Percentiles rank a stretch among this genome's conserved stretches.
Evolutionary conservation across 2,329 filamentous ascomycete genomes (phyloP).

Genomic region (Colletotrichum somersetense): DNA sequence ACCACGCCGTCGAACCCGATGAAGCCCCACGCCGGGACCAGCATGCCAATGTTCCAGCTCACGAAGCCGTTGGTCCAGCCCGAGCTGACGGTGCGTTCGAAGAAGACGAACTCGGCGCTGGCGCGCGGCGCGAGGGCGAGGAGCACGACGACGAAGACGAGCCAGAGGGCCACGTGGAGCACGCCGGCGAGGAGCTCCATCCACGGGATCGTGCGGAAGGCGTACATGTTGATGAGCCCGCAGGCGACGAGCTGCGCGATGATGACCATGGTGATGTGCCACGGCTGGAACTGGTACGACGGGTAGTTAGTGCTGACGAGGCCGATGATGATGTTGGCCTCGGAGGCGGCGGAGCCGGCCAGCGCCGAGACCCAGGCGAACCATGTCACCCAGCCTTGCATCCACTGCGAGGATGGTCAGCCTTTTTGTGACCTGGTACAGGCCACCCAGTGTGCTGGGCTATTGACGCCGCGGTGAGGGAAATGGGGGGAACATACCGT

Average conservation of each 20-base stretch:
- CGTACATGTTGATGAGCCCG: constrained; percentile 40
- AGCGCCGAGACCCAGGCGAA: constrained; percentile 39
- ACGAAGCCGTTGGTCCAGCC: constrained; percentile 40
- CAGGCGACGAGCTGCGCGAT: constrained; percentile 34
- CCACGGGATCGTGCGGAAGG: constrained; percentile 39
- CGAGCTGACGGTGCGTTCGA: constrained; percentile 35
- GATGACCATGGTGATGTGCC: constrained; percentile 39
- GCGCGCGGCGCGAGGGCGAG: constrained; percentile 31
- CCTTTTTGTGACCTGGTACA: background rate
- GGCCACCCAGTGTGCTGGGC: background rate
- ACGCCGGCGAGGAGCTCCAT: constrained; percentile 38
- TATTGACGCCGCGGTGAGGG: background rate
- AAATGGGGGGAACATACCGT: constrained; percentile 2
- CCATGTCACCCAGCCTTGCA: constrained; percentile 40
- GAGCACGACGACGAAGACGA: constrained; percentile 35
- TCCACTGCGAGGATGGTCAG: constrained; percentile 18
- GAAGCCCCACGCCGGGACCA: constrained; percentile 38
- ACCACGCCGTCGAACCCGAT: constrained; percentile 40
- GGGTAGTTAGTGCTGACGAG: constrained; percentile 39
- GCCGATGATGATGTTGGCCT: constrained; percentile 39
- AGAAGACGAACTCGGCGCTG: constrained; percentile 36
- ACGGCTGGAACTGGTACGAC: constrained; percentile 33
- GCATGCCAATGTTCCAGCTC: constrained; percentile 42
- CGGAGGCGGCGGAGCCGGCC: constrained; percentile 34
- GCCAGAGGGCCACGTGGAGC: constrained; percentile 37